Percentiles rank a stretch among this genome's conserved stretches.
phyloP scores from a whole-genome alignment of 305 asterid genomes.

The Fraxinus angustifolia region DNA sequence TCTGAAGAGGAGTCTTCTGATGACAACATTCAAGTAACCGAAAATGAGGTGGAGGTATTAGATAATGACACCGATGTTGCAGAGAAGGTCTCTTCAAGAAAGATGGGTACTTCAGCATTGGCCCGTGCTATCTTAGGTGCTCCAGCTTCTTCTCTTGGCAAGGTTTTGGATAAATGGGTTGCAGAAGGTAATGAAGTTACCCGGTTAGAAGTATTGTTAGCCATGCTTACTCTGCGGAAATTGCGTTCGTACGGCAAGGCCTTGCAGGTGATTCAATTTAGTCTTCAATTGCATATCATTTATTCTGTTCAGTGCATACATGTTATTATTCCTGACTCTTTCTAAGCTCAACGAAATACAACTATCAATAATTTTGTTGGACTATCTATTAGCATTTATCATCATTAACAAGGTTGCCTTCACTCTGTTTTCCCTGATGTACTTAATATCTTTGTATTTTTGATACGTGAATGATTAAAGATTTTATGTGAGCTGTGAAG shows the following conservation, averaged over 20 bases:
- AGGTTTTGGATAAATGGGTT: conserved; percentile 61
- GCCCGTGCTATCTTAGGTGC: conserved; percentile 37
- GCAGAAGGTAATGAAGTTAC: conserved; percentile 68
- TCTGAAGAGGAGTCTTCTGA: conserved; percentile 37
- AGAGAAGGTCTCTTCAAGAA: conserved; percentile 19
- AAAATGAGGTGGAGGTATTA: conserved; percentile 28
- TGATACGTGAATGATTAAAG: neutral
- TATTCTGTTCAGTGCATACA: conserved; percentile 3
- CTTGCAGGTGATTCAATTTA: conserved; percentile 53
- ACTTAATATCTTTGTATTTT: neutral
- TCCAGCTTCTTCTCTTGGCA: conserved; percentile 33
- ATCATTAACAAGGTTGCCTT: neutral
- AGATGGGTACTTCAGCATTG: conserved; percentile 29
- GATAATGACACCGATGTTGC: conserved; percentile 26
- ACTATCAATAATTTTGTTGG: neutral
- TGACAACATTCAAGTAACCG: conserved; percentile 21
- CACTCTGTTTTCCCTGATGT: neutral
- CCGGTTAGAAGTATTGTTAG: conserved; percentile 30
- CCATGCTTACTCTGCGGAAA: conserved; percentile 46
- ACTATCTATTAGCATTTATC: neutral
- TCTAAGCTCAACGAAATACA: conserved; percentile 5
- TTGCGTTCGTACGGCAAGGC: conserved; percentile 56
- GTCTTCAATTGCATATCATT: neutral
- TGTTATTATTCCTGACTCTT: neutral
- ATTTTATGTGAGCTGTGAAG: neutral